A percentile compares a stretch with the other conserved stretches of the same genome.
Evolutionary conservation across 1,284 basidiomycete genomes (phyloP).

Genomic region (Ganoderma resinaceum): DNA sequence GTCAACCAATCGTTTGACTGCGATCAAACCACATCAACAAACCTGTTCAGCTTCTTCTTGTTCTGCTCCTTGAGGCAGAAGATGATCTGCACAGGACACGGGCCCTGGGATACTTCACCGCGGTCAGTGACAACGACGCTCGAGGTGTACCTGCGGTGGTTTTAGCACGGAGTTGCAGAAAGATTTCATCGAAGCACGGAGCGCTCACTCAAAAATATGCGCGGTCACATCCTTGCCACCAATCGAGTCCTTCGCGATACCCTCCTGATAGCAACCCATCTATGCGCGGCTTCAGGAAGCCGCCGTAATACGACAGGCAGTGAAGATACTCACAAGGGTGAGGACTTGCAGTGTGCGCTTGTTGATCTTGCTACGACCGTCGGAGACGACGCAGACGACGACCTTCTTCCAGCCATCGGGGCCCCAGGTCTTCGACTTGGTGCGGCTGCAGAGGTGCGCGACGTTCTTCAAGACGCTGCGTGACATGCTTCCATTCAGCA

Average conservation of each 20-base stretch:
- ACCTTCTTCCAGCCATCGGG: slow-evolving; percentile 95
- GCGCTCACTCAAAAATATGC: slow-evolving; percentile 86
- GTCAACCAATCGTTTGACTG: slow-evolving; percentile 9
- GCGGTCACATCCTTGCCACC: slow-evolving; percentile 94
- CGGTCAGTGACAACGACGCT: slow-evolving; percentile 80
- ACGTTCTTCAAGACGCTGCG: slow-evolving; percentile 88
- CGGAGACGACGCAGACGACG: slow-evolving; percentile 92
- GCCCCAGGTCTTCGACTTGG: slow-evolving; percentile 92
- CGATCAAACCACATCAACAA: neutral
- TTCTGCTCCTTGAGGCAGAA: slow-evolving; percentile 97
- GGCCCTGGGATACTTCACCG: slow-evolving; percentile 86
- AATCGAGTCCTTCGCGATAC: slow-evolving; percentile 92
- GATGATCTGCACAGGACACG: slow-evolving; percentile 89
- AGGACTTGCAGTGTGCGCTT: slow-evolving; percentile 87
- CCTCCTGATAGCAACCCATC: slow-evolving; percentile 98
- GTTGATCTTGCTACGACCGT: slow-evolving; percentile 92
- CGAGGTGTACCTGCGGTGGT: slow-evolving; percentile 70
- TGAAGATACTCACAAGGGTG: slow-evolving; percentile 58
- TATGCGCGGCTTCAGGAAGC: slow-evolving; percentile 40
- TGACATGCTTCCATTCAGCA: slow-evolving; percentile 15
- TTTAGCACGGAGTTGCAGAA: slow-evolving; percentile 2
- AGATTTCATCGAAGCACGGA: neutral
- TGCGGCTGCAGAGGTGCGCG: slow-evolving; percentile 83
- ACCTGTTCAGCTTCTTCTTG: slow-evolving; percentile 89
- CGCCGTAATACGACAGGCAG: neutral